Percentiles rank a stretch among this genome's conserved stretches.
These are phyloP conservation scores for Pseudovirgaria hyperparasitica DNA, from an alignment of 2,329 filamentous ascomycete species.

Conservation along the genomic window DNA sequence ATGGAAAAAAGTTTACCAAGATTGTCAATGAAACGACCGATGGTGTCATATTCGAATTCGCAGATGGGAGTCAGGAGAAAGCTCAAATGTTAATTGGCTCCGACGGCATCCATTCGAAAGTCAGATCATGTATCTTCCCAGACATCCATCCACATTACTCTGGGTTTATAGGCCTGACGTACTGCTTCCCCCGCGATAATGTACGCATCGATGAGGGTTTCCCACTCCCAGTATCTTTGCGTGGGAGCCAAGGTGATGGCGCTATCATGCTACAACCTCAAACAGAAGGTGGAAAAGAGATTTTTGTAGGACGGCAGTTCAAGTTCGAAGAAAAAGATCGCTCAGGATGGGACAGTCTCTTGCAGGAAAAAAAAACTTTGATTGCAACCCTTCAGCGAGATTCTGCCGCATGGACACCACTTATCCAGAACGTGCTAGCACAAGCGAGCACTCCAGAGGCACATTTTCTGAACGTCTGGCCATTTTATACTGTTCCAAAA, in stretches of 20 bases:
- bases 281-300: constrained; percentile 34
- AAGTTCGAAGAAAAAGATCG: constrained; percentile 25
- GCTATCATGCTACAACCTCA: constrained; percentile 41
- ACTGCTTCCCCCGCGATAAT: constrained; percentile 6
- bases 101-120: constrained; percentile 44
- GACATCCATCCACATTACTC: constrained; percentile 34
- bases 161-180: constrained; percentile 25
- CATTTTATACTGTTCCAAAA: constrained; percentile 36
- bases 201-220: constrained; percentile 1
- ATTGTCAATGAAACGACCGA: constrained; percentile 18
- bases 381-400: constrained; percentile 23
- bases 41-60: constrained; percentile 35
- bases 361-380: constrained; percentile 28
- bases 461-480: constrained; percentile 34
- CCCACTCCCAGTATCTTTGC: constrained; percentile 1
- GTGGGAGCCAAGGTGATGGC: constrained; percentile 22
- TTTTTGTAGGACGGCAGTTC: constrained; percentile 35
- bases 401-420: constrained; percentile 20
- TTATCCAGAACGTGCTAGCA: constrained; percentile 24
- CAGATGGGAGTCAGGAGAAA: constrained; percentile 26
- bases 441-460: constrained; percentile 16
- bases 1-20: constrained; percentile 34
- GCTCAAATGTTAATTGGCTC: constrained; percentile 39
- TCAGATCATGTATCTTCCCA: constrained; percentile 35
- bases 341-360: constrained; percentile 30